Base-by-base conservation (phyloP, 495 filamentous ascomycete species). In the Annulohypoxylon nitens region DNA sequence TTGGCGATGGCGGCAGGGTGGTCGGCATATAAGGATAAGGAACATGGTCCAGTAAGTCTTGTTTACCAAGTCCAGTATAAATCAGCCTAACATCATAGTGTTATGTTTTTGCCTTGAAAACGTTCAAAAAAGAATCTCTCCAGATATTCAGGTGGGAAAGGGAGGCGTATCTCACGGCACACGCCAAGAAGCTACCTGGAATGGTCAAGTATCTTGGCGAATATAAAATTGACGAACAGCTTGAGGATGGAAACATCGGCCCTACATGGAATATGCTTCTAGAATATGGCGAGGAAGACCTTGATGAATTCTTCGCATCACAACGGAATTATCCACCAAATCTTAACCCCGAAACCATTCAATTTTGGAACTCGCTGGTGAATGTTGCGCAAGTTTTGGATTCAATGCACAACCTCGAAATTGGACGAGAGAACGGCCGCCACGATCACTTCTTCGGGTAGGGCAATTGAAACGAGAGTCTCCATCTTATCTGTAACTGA, bases 291-390 rank as follows among this genome's bases (percentile, higher is more conserved):
- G 74, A 80, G 14, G 53, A 70, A 8, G 79, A 82, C 67, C 73
- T 84, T 26, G 74, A 78, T 20, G 76, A 78, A n/a, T 80, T 77
- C 59, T 78, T 84, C 33, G 62, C 73, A 2, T 48, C 55, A 9
- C 45, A 33, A 14, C 10, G 12, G 12, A 68, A 65, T 10, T 61
- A 73, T 11, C 79, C 79, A 12, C 82, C 82, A 2, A 71, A 76
- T 41, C 53, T 80, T 26, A 60, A 67, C 6, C 16, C 55, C 2
- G 79, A 82, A 61, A 75, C 79, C 1, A 67, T 69, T 6, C 69
- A 75, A 11, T 83, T 83, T 36, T 83, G 82, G 82, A 69, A 75
- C 39, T 69, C 74, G 3, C 61, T 84, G 8, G 79, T 81, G 39
- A 64, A 75, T 18, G 69, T 84, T 14, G 82, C 80, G 1, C 57